Evolutionary conservation across 2,329 filamentous ascomycete genomes (phyloP).

Genomic region (Emergomyces orientalis): DNA sequence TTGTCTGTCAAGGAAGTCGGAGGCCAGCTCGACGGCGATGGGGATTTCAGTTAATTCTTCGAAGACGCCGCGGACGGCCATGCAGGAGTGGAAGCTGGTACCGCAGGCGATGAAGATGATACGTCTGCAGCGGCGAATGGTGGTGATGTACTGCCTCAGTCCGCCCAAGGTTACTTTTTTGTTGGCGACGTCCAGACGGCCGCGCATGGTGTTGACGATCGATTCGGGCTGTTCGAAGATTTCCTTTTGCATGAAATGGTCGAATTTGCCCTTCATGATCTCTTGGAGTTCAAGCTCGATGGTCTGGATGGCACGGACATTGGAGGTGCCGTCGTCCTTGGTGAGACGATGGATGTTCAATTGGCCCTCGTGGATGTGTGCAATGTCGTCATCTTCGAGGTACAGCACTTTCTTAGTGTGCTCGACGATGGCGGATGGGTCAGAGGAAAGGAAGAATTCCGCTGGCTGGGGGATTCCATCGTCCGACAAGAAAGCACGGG

Average conservation of each 20-base stretch:
- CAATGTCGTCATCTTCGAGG: slow-evolving; percentile 98
- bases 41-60: slow-evolving; percentile 98
- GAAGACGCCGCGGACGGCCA: slow-evolving; percentile 96
- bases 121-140: slow-evolving; percentile 90
- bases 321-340: slow-evolving; percentile 93
- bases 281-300: slow-evolving; percentile 98
- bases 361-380: slow-evolving; percentile 97
- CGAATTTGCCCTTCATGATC: slow-evolving; percentile 99
- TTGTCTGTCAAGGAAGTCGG: slow-evolving; percentile 93
- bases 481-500: slow-evolving; percentile 95
- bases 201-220: slow-evolving; percentile 99
- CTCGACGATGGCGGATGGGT: slow-evolving; percentile 96
- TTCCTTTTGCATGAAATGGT: slow-evolving; percentile 99
- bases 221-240: slow-evolving; percentile 99
- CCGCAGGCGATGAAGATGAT: slow-evolving; percentile 99
- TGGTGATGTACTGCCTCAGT: slow-evolving; percentile 89
- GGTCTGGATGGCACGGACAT: slow-evolving; percentile 96
- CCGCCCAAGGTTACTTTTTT: slow-evolving; percentile 94
- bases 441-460: slow-evolving; percentile 98
- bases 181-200: slow-evolving; percentile 86
- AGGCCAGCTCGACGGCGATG: slow-evolving; percentile 92
- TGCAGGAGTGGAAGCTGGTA: slow-evolving; percentile 97
- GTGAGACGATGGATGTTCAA: slow-evolving; percentile 97
- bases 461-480: slow-evolving; percentile 96
- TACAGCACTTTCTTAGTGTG: slow-evolving; percentile 99